Evolutionary conservation across 805 yeast species (phyloP).

Genomic region (Starmerella khaoyaiensis): DNA sequence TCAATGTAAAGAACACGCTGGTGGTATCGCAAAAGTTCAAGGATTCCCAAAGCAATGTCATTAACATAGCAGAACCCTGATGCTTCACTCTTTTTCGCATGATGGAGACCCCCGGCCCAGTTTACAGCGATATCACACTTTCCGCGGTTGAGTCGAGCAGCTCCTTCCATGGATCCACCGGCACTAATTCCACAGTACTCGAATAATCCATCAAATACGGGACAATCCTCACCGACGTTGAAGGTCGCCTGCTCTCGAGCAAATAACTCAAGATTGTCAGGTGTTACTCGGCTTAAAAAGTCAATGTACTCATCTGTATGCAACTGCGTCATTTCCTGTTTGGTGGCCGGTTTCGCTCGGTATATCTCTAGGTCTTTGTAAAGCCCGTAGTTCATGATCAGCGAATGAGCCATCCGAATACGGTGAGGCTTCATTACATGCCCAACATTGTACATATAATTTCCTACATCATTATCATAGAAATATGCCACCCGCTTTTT

Average conservation of each 20-base stretch:
- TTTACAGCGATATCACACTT: slow-evolving; percentile 89
- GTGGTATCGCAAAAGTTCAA: slow-evolving; percentile 74
- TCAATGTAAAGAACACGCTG: slow-evolving; percentile 89
- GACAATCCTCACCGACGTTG: slow-evolving; percentile 95
- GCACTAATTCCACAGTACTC: slow-evolving; percentile 81
- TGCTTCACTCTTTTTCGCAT: slow-evolving; percentile 89
- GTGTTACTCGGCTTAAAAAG: slow-evolving; percentile 77
- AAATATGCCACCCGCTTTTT: slow-evolving; percentile 61
- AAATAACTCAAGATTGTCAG: slow-evolving; percentile 79
- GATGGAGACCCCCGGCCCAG: slow-evolving; percentile 95
- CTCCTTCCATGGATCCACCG: slow-evolving; percentile 83
- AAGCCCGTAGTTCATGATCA: slow-evolving; percentile 92
- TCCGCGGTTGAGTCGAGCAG: slow-evolving; percentile 70
- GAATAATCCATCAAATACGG: slow-evolving; percentile 87
- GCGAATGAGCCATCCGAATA: slow-evolving; percentile 94
- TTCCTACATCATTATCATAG: slow-evolving; percentile 87
- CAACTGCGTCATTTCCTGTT: slow-evolving; percentile 95
- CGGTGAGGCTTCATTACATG: slow-evolving; percentile 99
- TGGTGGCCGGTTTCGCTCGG: slow-evolving; percentile 94
- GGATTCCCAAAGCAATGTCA: slow-evolving; percentile 81
- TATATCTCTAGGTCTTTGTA: slow-evolving; percentile 95
- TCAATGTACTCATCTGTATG: slow-evolving; percentile 97
- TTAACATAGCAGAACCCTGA: slow-evolving; percentile 91
- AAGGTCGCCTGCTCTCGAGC: slow-evolving; percentile 80
- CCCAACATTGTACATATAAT: slow-evolving; percentile 95